Evolutionary conservation across 2,329 filamentous ascomycete species (phyloP), one percentile per base, ranked within the genome.

Genomic region (Chaetomium strumarium): DNA sequence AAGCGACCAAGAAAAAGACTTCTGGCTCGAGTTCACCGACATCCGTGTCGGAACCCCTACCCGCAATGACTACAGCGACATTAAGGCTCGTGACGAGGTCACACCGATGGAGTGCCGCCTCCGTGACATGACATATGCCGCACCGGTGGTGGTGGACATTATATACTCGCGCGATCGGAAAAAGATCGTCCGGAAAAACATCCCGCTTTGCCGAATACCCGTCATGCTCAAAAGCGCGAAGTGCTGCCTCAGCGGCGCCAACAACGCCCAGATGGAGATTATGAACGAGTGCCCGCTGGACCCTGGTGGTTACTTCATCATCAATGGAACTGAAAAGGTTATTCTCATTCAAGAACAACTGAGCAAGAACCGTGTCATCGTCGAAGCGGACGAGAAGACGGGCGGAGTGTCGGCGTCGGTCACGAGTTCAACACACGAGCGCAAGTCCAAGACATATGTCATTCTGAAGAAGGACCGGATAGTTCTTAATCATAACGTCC

Each of bases 301-400:
- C 66, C 93, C 95, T 1, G 93, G 93, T 58, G 93, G 93, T 48
- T 99, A 99, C 69, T 99, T 99, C 65, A 93, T 99, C 64, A 90
- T 97, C 60, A 90, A 92, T 63, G 93, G 93, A 43, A 96, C 95
- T 17, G 93, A 99, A 69, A 99, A 99, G 75, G 93, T 99, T 62
- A 99, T 99, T 65, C 75, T 99, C 40, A 95, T 99, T 13, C 93
- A 99, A 70, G 95, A 99, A 67, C 93, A 99, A 72, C 75, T 99
- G 66, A 99, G 93, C 79, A 99, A 99, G 79, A 99, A 99, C 71
- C 84, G 93, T 74, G 88, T 99, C 64, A 96, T 99, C 67, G 92
- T 99, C 14, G 95, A 99, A 71, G 85, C 89, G 51, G 88, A 92
- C 63, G 79, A 85, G 48, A 95, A 95, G 73, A 97, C 96, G 71